Conservation (phyloP, 2,329 filamentous ascomycete species). For the Dryadomyces quercivorus region DNA sequence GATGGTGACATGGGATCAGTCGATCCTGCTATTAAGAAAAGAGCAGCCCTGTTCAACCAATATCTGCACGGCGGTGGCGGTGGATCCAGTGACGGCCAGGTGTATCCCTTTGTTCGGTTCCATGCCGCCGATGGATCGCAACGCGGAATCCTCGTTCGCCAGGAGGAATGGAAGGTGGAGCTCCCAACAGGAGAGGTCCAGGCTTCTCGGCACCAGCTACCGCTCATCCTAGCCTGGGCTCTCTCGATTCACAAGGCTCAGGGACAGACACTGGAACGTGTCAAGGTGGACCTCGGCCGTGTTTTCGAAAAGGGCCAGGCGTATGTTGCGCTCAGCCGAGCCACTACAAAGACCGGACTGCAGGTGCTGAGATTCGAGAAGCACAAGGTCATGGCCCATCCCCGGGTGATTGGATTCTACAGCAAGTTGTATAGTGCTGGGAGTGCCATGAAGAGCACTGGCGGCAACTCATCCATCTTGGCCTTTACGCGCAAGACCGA, state of each 20-base stretch:
- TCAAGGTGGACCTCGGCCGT: conserved; percentile 84
- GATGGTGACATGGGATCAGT: conserved; percentile 8
- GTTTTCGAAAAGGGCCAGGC: conserved; percentile 97
- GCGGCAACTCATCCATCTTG: conserved; percentile 20
- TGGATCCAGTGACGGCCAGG: neutral
- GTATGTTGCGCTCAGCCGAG: conserved; percentile 90
- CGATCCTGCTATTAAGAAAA: conserved; percentile 38
- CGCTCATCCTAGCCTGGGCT: conserved; percentile 91
- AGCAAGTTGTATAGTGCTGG: conserved; percentile 66
- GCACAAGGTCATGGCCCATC: conserved; percentile 86
- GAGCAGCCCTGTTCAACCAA: conserved; percentile 38
- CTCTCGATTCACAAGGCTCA: conserved; percentile 97
- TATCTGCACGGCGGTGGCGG: conserved; percentile 22
- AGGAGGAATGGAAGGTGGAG: conserved; percentile 93
- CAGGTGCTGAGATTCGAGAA: conserved; percentile 85
- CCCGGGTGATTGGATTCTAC: conserved; percentile 77
- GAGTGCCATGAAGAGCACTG: conserved; percentile 18
- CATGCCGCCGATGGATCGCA: conserved; percentile 64
- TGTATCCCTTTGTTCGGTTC: conserved; percentile 77
- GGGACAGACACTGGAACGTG: conserved; percentile 83
- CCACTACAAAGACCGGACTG: conserved; percentile 73
- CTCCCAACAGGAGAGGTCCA: conserved; percentile 91
- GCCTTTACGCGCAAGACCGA: conserved; percentile 23
- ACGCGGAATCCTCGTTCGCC: conserved; percentile 67
- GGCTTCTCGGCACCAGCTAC: conserved; percentile 70